phyloP scores from a whole-genome alignment of 495 filamentous ascomycete genomes.

The Aspergillus steynii region DNA sequence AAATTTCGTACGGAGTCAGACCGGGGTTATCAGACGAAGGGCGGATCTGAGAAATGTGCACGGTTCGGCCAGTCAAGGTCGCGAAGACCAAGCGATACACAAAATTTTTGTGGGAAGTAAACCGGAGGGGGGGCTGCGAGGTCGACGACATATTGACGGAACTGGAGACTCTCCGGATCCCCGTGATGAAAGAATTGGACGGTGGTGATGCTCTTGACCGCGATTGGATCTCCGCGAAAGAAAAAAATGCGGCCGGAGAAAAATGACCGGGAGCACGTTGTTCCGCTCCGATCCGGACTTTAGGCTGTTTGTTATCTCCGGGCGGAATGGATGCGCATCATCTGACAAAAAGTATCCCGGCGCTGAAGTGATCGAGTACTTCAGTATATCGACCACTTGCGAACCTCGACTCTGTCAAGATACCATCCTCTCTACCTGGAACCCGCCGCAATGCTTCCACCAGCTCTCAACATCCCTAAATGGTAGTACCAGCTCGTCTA shows the following conservation, averaged over 20 bases:
- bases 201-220: neutral
- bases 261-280: slow-evolving; percentile 21
- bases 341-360: too few species aligned
- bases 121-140: slow-evolving; percentile 56
- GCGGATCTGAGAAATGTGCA: slow-evolving; percentile 93
- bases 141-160: slow-evolving; percentile 37
- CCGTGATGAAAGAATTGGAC: slow-evolving; percentile 8
- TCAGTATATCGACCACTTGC: too few species aligned
- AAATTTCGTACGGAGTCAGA: slow-evolving; percentile 88
- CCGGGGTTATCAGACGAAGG: slow-evolving; percentile 78
- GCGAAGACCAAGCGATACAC: slow-evolving; percentile 83
- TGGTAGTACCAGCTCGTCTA: slow-evolving; percentile 54
- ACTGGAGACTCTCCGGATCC: slow-evolving; percentile 13
- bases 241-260: slow-evolving; percentile 36
- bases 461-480: slow-evolving; percentile 75
- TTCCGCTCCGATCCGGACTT: slow-evolving; percentile 9
- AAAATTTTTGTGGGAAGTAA: slow-evolving; percentile 82
- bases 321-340: slow-evolving; percentile 4
- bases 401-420: neutral
- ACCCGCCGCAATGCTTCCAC: slow-evolving; percentile 36
- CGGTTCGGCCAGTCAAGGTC: slow-evolving; percentile 83
- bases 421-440: neutral
- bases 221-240: slow-evolving; percentile 19
- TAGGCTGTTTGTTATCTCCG: slow-evolving; percentile 18
- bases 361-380: too few species aligned